Conservation (phyloP, 805 yeast genomes). For the Citeromyces matritensis region DNA sequence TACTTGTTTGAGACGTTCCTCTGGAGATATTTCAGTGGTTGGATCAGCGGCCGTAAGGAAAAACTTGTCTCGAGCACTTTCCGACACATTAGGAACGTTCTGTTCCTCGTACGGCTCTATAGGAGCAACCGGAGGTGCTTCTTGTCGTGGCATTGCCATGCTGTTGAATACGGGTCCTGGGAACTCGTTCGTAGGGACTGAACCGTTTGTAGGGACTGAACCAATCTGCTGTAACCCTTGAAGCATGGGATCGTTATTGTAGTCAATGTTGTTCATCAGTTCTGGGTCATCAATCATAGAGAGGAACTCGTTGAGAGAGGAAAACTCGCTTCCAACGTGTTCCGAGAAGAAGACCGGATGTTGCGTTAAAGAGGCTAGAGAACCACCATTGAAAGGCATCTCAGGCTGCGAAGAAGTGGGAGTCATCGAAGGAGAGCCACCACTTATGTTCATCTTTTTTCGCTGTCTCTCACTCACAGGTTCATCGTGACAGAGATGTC, state of each 20-base stretch:
- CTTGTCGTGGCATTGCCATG: conserved; percentile 1
- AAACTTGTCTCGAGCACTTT: conserved; percentile 83
- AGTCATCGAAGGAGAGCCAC: background rate
- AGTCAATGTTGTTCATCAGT: conserved; percentile 27
- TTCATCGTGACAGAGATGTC: conserved; percentile 76
- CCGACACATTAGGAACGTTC: conserved; percentile 25
- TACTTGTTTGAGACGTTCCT: conserved; percentile 83
- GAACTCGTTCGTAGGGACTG: too few species aligned
- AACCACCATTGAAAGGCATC: background rate
- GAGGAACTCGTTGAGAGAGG: conserved; percentile 77
- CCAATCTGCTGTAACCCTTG: conserved; percentile 8
- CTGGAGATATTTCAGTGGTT: conserved; percentile 85
- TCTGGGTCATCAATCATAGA: conserved; percentile 85
- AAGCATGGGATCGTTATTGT: conserved; percentile 18
- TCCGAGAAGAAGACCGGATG: conserved; percentile 79
- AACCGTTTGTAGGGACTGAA: conserved; percentile 1
- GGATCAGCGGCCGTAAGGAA: conserved; percentile 96
- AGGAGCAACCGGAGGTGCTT: background rate
- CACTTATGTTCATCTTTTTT: background rate
- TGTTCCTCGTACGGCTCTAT: background rate
- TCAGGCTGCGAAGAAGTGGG: background rate
- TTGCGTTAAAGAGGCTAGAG: conserved; percentile 20
- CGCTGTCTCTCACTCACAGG: conserved; percentile 19
- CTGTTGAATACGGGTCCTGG: background rate
- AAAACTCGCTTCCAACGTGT: conserved; percentile 86